phyloP scores from a whole-genome alignment of 371 early-diverging fungal species.

The Rhizopus arrhizus region DNA sequence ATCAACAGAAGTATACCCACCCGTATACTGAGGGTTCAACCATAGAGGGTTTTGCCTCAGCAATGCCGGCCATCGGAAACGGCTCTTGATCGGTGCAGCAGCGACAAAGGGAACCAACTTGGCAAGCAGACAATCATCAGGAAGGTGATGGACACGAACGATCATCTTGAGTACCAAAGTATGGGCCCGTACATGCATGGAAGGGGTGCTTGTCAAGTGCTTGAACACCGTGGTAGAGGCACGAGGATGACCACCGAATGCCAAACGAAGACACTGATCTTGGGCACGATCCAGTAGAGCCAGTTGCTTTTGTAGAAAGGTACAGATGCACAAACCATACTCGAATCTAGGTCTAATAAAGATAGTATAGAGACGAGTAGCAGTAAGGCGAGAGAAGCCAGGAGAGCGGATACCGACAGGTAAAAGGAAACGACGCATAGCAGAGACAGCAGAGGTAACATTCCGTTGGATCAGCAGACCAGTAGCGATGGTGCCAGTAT shows the following conservation, averaged over 20 bases:
- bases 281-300: neutral
- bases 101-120: neutral
- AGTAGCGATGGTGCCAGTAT: neutral
- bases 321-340: neutral
- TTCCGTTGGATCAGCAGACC: neutral
- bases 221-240: constrained; percentile 18
- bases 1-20: neutral
- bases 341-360: constrained; percentile 7
- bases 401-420: neutral
- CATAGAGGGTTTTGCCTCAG: neutral
- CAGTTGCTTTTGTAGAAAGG: too few relatives aligned
- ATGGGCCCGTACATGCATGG: constrained; percentile 7
- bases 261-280: constrained; percentile 15
- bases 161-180: constrained; percentile 12
- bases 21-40: neutral
- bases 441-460: neutral
- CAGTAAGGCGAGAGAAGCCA: constrained; percentile 2
- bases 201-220: constrained; percentile 16
- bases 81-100: neutral
- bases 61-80: neutral
- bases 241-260: constrained; percentile 13
- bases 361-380: constrained; percentile 2
- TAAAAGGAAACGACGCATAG: neutral
- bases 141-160: constrained; percentile 3
- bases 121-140: constrained; percentile 12